A percentile compares a stretch with the other conserved stretches of the same genome.
These are phyloP conservation scores for Macroventuria anomochaeta DNA, from an alignment of 2,329 filamentous ascomycete species.

Conservation along the genomic window DNA sequence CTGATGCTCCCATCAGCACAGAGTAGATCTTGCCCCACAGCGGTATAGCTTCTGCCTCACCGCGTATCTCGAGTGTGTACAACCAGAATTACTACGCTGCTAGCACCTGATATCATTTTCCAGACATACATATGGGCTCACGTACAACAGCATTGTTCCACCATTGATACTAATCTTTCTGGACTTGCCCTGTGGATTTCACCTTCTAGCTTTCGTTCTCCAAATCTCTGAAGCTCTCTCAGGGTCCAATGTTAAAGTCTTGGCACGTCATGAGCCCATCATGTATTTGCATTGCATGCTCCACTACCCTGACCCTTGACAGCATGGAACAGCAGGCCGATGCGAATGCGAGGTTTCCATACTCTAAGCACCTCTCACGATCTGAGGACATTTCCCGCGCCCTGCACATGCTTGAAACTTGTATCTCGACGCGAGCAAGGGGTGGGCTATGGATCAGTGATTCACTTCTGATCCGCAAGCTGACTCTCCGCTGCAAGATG, in stretches of 20 bases:
- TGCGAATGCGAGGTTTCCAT: background rate
- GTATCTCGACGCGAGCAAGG: background rate
- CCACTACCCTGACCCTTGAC: background rate
- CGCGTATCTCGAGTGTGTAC: background rate
- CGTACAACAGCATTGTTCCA: no score
- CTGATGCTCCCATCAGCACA: conserved; percentile 1
- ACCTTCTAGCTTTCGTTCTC: background rate
- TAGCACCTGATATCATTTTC: background rate
- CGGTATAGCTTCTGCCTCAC: conserved; percentile 18
- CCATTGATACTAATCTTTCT: background rate
- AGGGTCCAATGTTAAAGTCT: conserved; percentile 11
- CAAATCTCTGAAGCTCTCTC: background rate
- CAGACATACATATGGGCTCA: no score
- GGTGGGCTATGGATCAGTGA: background rate
- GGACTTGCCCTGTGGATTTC: background rate
- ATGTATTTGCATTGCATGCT: background rate
- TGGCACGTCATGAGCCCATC: conserved; percentile 2
- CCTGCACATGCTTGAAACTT: background rate
- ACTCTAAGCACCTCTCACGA: background rate
- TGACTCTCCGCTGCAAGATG: background rate
- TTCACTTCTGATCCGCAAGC: background rate
- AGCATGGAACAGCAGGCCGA: background rate
- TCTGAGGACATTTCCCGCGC: background rate
- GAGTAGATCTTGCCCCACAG: conserved; percentile 21
- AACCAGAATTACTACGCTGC: background rate